Evolutionary conservation across 495 filamentous ascomycete species (phyloP).

Genomic region (Penicillium canescens): DNA sequence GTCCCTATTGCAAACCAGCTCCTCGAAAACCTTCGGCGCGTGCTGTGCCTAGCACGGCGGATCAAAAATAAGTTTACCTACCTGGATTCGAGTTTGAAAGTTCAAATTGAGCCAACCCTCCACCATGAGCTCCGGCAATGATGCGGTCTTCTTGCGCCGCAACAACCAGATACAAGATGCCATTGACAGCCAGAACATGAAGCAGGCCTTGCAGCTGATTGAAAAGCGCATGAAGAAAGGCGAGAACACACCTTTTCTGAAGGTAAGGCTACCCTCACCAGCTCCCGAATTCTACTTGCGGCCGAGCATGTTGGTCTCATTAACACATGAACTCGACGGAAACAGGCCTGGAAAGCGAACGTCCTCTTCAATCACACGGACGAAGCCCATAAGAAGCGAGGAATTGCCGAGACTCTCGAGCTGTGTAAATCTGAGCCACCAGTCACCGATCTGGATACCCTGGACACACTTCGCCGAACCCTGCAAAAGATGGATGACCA

Average conservation of each 20-base stretch:
- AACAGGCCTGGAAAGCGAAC: constrained; percentile 55
- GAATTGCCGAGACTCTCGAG: constrained; percentile 46
- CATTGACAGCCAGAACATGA: constrained; percentile 55
- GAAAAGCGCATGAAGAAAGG: constrained; percentile 63
- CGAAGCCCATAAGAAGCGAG: constrained; percentile 41
- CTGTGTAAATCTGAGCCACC: constrained; percentile 49
- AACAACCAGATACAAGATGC: constrained; percentile 60
- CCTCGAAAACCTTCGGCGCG: constrained; percentile 8
- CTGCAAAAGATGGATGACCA: constrained; percentile 35
- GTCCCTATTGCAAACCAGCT: background rate
- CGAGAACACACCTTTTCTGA: constrained; percentile 49
- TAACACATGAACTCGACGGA: background rate
- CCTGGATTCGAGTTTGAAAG: background rate
- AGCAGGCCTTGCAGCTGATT: constrained; percentile 59
- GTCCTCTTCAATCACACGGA: constrained; percentile 48
- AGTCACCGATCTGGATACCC: constrained; percentile 49
- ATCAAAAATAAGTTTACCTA: background rate
- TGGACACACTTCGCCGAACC: constrained; percentile 47
- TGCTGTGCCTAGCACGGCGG: constrained; percentile 37
- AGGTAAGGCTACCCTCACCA: constrained; percentile 18
- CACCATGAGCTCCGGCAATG: constrained; percentile 38
- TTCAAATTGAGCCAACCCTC: background rate
- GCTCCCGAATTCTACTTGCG: background rate
- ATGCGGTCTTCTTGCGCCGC: constrained; percentile 51
- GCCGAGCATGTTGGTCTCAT: background rate